phyloP scores from a whole-genome alignment of 495 filamentous ascomycete species.

The Aspergillus haitiensis region DNA sequence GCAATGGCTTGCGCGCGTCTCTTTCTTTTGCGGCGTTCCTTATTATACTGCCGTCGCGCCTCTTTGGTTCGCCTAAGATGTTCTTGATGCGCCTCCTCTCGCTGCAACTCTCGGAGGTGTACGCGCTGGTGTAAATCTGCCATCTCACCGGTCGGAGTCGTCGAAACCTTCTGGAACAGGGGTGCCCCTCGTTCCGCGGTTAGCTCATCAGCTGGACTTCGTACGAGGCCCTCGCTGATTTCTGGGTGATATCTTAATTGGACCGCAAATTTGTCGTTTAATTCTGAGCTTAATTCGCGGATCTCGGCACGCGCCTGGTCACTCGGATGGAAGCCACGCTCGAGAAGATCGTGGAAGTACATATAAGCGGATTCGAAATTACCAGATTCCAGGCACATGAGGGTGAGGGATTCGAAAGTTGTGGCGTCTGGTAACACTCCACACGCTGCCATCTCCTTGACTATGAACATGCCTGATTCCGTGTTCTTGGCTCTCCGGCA shows the following conservation, averaged over 20 bases:
- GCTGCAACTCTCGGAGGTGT: neutral
- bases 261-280: slow-evolving; percentile 34
- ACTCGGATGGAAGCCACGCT: slow-evolving; percentile 28
- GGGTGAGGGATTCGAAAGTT: slow-evolving; percentile 69
- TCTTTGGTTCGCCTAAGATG: slow-evolving; percentile 5
- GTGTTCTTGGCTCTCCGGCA: slow-evolving; percentile 52
- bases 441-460: slow-evolving; percentile 70
- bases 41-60: slow-evolving; percentile 20
- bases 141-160: slow-evolving; percentile 6
- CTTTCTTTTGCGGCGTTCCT: slow-evolving; percentile 27
- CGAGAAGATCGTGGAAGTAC: slow-evolving; percentile 42
- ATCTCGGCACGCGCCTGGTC: slow-evolving; percentile 32
- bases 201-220: slow-evolving; percentile 15
- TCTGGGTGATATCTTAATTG: slow-evolving; percentile 34
- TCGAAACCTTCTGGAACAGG: slow-evolving; percentile 8
- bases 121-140: neutral
- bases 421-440: slow-evolving; percentile 56
- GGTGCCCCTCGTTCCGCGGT: neutral
- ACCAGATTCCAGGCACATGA: slow-evolving; percentile 56
- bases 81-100: neutral
- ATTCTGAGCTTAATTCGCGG: slow-evolving; percentile 29
- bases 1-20: slow-evolving; percentile 25
- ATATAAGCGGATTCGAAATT: slow-evolving; percentile 43
- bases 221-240: slow-evolving; percentile 21
- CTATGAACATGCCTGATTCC: slow-evolving; percentile 64